phyloP scores from a whole-genome alignment of 352 stramenopile species.

The Blastocystis hominis region DNA sequence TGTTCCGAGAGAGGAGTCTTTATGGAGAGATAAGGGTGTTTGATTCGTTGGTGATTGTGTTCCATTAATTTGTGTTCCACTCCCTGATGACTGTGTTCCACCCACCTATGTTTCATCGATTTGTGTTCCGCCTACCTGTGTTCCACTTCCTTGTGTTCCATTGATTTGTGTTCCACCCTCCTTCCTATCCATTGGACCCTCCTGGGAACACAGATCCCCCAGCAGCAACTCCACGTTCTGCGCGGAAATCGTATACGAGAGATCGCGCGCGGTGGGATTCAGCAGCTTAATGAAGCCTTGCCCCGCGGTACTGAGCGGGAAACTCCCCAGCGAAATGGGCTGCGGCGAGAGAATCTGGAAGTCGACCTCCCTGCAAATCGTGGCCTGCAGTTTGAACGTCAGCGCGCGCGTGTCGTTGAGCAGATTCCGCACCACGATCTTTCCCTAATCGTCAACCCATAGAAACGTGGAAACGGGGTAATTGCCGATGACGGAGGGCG shows the following conservation, averaged over 20 bases:
- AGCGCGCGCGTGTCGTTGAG: background rate
- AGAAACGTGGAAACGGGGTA: background rate
- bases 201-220: background rate
- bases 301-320: background rate
- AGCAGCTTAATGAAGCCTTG: slow-evolving; percentile 17
- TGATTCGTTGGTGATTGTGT: too few species aligned
- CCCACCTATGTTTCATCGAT: too few species aligned
- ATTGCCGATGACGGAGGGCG: background rate
- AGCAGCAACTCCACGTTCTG: background rate
- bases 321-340: slow-evolving; percentile 2
- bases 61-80: too few species aligned
- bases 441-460: background rate
- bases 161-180: too few species aligned
- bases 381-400: slow-evolving; percentile 29
- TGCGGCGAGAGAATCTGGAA: background rate
- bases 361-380: background rate
- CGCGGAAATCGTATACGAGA: background rate
- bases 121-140: too few species aligned
- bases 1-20: too few species aligned
- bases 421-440: slow-evolving; percentile 16
- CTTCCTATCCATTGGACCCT: background rate
- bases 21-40: too few species aligned
- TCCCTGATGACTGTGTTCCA: too few species aligned
- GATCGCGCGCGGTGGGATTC: slow-evolving; percentile 12
- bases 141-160: too few species aligned